Base-by-base conservation (phyloP, 805 yeast species). In the Cyberlindnera bimundalis region DNA sequence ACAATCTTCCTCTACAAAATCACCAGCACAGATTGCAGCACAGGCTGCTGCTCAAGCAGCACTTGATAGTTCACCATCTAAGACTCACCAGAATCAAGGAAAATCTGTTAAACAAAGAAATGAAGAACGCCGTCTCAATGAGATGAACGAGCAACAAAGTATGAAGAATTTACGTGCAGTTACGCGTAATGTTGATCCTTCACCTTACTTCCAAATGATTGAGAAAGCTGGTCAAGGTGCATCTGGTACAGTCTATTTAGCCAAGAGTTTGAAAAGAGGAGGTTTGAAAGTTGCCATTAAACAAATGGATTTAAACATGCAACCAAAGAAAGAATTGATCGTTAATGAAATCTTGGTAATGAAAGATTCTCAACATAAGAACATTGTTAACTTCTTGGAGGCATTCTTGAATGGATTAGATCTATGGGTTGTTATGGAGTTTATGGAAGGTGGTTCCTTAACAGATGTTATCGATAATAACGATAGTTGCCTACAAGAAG, bases 341-440 rank as follows among this genome's bases (percentile, higher is more conserved):
- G 91, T 93, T 39, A 91, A 91, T 65, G 99, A 93, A 66, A 93
- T 93, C 52, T 66, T 91, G 52, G 97, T 93, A 18, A 93, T 93
- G 99, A 88, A 88, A 61, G 97, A 89, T 57, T 82, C 95, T 13
- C 90, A 85, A 48, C 98, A 93, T 65, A 82, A 84, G 46, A 93
- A 93, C 60, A 93, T 93, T 64, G 99, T 93, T 43, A 93, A 91
- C 61, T 93, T 87, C 64, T 66, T 93, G 45, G 98, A 91, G 58
- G 88, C 96, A 1, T 95, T 87, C 57, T 66, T 91, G 47, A 70
- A 73, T 35, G 74, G 77, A 44, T 26, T 34, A 29, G 97, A 93
- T 56, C 70, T 93, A 45, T 91, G 98, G 96, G 99, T 93, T n/a
- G 85, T 95, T 24, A 93, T 93, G 99, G 99, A 93, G 64, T 95